phyloP scores from a whole-genome alignment of 2,329 filamentous ascomycete species.

The Pseudogymnoascus sp. region DNA sequence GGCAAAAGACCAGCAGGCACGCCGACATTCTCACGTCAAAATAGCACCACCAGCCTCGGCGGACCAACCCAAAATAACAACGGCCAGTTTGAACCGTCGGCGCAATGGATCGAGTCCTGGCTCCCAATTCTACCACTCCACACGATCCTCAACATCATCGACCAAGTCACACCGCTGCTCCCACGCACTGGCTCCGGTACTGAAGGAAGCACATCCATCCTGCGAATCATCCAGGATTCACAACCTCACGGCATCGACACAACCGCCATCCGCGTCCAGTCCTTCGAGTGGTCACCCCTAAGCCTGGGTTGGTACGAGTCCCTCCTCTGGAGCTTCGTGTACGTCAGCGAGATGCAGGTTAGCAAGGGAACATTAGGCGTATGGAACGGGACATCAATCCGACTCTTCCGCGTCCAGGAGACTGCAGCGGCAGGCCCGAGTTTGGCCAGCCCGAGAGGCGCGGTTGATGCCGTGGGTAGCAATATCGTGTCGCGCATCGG shows the following conservation, averaged over 20 bases:
- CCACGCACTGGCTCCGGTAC: slow-evolving; percentile 35
- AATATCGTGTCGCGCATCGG: slow-evolving; percentile 83
- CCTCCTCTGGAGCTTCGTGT: slow-evolving; percentile 86
- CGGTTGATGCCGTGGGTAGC: slow-evolving; percentile 86
- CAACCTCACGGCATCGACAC: slow-evolving; percentile 66
- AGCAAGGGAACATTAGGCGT: slow-evolving; percentile 81
- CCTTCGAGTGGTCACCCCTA: slow-evolving; percentile 88
- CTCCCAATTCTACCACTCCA: slow-evolving; percentile 85
- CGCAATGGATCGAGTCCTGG: slow-evolving; percentile 87
- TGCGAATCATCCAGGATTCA: slow-evolving; percentile 49
- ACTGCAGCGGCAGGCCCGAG: slow-evolving; percentile 71
- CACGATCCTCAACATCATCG: slow-evolving; percentile 70
- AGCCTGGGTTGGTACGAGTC: slow-evolving; percentile 94
- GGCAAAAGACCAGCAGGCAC: slow-evolving; percentile 88
- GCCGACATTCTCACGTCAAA: slow-evolving; percentile 79
- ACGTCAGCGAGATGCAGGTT: slow-evolving; percentile 80
- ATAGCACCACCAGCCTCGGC: slow-evolving; percentile 70
- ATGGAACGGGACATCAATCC: slow-evolving; percentile 86
- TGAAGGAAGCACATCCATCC: slow-evolving; percentile 37
- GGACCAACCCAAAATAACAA: background rate
- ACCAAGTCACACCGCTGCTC: slow-evolving; percentile 50
- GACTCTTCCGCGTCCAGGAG: slow-evolving; percentile 83
- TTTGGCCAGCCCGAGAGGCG: slow-evolving; percentile 74
- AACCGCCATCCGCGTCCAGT: slow-evolving; percentile 66
- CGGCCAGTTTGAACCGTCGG: slow-evolving; percentile 68